A percentile compares a stretch with the other conserved stretches of the same genome.
Evolutionary conservation across 495 filamentous ascomycete genomes (phyloP).

Genomic region (Aspergillus cavernicola): DNA sequence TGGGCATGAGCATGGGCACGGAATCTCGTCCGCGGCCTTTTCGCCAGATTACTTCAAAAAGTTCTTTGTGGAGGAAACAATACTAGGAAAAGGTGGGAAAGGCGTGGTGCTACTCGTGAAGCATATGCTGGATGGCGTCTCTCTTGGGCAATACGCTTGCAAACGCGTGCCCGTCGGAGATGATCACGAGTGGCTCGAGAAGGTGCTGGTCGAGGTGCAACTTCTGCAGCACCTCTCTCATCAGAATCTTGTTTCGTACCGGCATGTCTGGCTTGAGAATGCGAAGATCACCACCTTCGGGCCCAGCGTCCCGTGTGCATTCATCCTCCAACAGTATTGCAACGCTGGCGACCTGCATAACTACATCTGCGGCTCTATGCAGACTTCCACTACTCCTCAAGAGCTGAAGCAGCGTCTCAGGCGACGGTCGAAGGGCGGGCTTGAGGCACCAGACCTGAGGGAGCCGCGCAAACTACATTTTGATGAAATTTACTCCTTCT

Average conservation of each 20-base stretch:
- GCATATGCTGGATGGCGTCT: constrained; percentile 83
- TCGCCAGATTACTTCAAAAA: constrained; percentile 85
- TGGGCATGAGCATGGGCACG: constrained; percentile 29
- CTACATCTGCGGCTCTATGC: constrained; percentile 69
- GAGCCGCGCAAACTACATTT: constrained; percentile 68
- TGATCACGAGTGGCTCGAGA: constrained; percentile 93
- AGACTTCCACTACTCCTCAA: constrained; percentile 63
- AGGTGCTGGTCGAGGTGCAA: constrained; percentile 89
- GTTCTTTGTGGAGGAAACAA: constrained; percentile 84
- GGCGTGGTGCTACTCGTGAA: constrained; percentile 89
- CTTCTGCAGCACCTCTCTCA: constrained; percentile 87
- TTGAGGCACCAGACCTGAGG: constrained; percentile 47
- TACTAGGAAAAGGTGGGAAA: constrained; percentile 87
- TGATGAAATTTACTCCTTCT: constrained; percentile 94
- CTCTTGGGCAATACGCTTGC: constrained; percentile 88
- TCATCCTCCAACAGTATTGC: constrained; percentile 97
- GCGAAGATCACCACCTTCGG: constrained; percentile 78
- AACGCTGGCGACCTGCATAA: constrained; percentile 89
- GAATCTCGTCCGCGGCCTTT: constrained; percentile 82
- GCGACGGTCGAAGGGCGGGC: constrained; percentile 64
- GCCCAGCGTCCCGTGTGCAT: constrained; percentile 89
- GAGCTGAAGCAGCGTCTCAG: constrained; percentile 83
- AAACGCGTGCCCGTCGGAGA: constrained; percentile 95
- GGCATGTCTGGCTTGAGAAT: constrained; percentile 95
- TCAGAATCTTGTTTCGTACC: constrained; percentile 94